Evolutionary conservation across 2,329 filamentous ascomycete genomes (phyloP).

Genomic region (Scedosporium boydii): DNA sequence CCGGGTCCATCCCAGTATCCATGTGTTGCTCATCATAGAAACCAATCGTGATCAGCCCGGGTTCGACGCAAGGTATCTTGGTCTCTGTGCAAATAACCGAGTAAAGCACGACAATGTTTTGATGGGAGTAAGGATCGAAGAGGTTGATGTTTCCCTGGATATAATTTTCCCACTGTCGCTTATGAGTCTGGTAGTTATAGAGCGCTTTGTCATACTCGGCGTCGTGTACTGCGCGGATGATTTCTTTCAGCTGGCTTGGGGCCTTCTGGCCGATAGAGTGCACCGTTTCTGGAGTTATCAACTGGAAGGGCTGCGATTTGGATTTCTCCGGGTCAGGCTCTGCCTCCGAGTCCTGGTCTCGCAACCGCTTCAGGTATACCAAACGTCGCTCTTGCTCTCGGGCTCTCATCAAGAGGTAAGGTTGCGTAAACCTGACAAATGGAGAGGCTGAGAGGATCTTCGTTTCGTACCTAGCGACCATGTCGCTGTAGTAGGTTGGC

Average conservation of each 20-base stretch:
- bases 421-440: slow-evolving; percentile 90
- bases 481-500: slow-evolving; percentile 89
- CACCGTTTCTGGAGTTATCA: slow-evolving; percentile 94
- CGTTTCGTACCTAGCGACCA: slow-evolving; percentile 87
- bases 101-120: slow-evolving; percentile 91
- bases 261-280: slow-evolving; percentile 72
- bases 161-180: slow-evolving; percentile 92
- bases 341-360: slow-evolving; percentile 61
- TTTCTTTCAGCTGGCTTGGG: slow-evolving; percentile 81
- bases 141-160: slow-evolving; percentile 79
- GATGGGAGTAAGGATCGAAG: slow-evolving; percentile 91
- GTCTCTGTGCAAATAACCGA: slow-evolving; percentile 90
- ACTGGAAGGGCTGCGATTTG: slow-evolving; percentile 66
- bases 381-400: slow-evolving; percentile 83
- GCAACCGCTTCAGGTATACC: slow-evolving; percentile 69
- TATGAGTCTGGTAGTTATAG: slow-evolving; percentile 90
- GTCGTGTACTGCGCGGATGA: slow-evolving; percentile 88
- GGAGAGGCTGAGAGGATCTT: slow-evolving; percentile 91
- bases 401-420: slow-evolving; percentile 84
- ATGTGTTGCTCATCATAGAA: slow-evolving; percentile 93
- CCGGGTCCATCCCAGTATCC: slow-evolving; percentile 60
- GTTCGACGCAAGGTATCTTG: slow-evolving; percentile 86
- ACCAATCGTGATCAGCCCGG: slow-evolving; percentile 77
- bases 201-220: slow-evolving; percentile 93
- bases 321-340: slow-evolving; percentile 51